Conservation (phyloP, 2,329 filamentous ascomycete species). For the Ophiostoma fasciatum region DNA sequence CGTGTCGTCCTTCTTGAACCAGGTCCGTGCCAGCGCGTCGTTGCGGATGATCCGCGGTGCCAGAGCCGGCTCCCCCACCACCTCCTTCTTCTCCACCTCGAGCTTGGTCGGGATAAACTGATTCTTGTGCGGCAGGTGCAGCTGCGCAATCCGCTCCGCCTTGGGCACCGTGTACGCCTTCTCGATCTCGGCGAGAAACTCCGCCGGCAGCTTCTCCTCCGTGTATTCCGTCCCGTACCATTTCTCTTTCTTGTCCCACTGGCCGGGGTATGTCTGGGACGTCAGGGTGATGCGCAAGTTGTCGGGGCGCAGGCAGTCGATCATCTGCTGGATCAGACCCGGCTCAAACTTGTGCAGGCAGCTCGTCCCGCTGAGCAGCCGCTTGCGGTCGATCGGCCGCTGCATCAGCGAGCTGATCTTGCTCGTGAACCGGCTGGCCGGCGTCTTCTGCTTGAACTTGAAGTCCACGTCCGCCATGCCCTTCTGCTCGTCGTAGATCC, state of each 20-base stretch:
- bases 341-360: constrained; percentile 70
- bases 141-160: constrained; percentile 46
- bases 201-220: constrained; percentile 60
- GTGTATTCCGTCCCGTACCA: constrained; percentile 98
- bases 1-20: constrained; percentile 97
- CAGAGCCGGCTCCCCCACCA: constrained; percentile 58
- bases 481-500: constrained; percentile 90
- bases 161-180: constrained; percentile 44
- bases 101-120: constrained; percentile 90
- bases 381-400: constrained; percentile 71
- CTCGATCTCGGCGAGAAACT: constrained; percentile 58
- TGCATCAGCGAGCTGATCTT: constrained; percentile 81
- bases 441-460: constrained; percentile 85
- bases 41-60: constrained; percentile 73
- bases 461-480: constrained; percentile 86
- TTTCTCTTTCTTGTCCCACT: constrained; percentile 79
- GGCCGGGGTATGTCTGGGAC: constrained; percentile 68
- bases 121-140: constrained; percentile 85
- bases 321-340: constrained; percentile 55
- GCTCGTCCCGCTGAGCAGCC: constrained; percentile 67
- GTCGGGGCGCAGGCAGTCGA: constrained; percentile 65
- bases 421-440: constrained; percentile 79
- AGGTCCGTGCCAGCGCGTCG: constrained; percentile 64
- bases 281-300: constrained; percentile 79
- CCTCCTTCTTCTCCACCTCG: constrained; percentile 87